Percentiles rank a stretch among this genome's conserved stretches.
Conservation (phyloP, 2,329 filamentous ascomycete genomes). For the Beauveria scarabaeidicola region DNA sequence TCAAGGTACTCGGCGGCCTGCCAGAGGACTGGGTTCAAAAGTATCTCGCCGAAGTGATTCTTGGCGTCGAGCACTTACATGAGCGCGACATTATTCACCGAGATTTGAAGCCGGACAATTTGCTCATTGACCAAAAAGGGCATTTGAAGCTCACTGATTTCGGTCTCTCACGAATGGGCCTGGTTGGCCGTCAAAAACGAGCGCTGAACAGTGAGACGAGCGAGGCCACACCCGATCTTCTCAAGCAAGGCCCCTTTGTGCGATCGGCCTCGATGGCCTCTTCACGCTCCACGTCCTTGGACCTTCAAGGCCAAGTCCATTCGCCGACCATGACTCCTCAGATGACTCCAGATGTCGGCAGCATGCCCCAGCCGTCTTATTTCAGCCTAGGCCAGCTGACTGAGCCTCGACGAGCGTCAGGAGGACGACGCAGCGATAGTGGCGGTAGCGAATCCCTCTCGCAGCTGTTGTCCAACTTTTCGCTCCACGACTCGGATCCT, state of each 20-base stretch:
- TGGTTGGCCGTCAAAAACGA: conserved; percentile 92
- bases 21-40: conserved; percentile 98
- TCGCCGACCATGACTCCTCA: conserved; percentile 81
- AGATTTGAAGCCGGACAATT: conserved; percentile 93
- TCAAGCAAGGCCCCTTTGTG: conserved; percentile 87
- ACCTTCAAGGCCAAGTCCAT: conserved; percentile 62
- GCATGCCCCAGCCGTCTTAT: conserved; percentile 79
- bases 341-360: conserved; percentile 64
- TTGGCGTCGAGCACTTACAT: conserved; percentile 95
- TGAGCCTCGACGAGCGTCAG: conserved; percentile 62
- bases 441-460: conserved; percentile 79
- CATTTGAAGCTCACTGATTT: conserved; percentile 97
- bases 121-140: conserved; percentile 92
- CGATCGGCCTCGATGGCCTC: conserved; percentile 78
- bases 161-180: conserved; percentile 90
- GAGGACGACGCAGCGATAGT: conserved; percentile 79
- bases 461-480: conserved; percentile 74
- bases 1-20: conserved; percentile 85
- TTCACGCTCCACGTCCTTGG: conserved; percentile 87
- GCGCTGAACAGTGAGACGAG: conserved; percentile 67
- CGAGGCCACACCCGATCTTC: conserved; percentile 82
- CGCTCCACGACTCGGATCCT: conserved; percentile 53
- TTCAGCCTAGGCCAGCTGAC: conserved; percentile 61
- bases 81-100: conserved; percentile 92
- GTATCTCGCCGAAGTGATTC: conserved; percentile 88